phyloP scores from a whole-genome alignment of 345 rosid genomes.

The Eucalyptus sideroxylon region DNA sequence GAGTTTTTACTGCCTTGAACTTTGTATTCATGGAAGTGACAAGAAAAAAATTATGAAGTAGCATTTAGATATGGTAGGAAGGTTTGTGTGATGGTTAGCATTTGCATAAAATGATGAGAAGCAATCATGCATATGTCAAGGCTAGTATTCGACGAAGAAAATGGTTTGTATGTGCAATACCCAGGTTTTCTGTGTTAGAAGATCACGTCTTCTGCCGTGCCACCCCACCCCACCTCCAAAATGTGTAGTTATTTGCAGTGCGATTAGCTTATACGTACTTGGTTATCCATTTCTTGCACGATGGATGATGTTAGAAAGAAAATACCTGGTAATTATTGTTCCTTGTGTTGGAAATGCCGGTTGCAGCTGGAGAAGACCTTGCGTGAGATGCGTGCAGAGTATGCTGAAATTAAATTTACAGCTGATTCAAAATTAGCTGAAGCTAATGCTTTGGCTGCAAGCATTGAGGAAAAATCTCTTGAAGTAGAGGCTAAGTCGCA shows the following conservation, averaged over 20 bases:
- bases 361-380: constrained; percentile 48
- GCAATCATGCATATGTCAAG: not conserved
- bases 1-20: not conserved
- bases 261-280: not conserved
- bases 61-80: not conserved
- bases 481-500: constrained; percentile 77
- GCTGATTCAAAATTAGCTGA: constrained; percentile 88
- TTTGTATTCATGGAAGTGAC: not conserved
- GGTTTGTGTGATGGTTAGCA: not conserved
- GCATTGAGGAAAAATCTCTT: constrained; percentile 75
- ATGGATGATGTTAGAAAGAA: not conserved
- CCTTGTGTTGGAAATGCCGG: not conserved
- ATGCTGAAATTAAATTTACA: constrained; percentile 83
- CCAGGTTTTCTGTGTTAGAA: not conserved
- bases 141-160: not conserved
- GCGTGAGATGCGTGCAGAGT: constrained; percentile 76
- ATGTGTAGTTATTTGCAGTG: not conserved
- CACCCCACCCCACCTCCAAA: not conserved
- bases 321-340: not conserved
- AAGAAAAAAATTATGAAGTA: not conserved
- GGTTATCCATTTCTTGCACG: not conserved
- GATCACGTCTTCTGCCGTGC: not conserved
- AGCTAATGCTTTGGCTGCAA: constrained; percentile 68
- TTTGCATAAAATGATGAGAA: not conserved
- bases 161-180: not conserved